Evolutionary conservation across 768 basidiomycete species (phyloP).

Genomic region (Rhizopogon vulgaris): DNA sequence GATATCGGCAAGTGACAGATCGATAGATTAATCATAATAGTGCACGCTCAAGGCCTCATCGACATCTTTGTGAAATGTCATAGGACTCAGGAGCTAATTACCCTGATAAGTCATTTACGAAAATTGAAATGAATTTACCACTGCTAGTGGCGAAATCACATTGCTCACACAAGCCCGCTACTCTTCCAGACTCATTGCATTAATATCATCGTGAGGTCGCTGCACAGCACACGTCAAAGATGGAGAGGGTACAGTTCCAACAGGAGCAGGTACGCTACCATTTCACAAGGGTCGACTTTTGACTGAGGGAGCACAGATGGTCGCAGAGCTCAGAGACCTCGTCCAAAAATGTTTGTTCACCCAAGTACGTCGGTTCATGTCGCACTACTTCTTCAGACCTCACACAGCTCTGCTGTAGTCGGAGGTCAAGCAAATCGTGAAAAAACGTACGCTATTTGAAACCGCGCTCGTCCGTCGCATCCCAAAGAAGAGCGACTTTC

Average conservation of each 20-base stretch:
- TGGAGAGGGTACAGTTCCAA: conserved; percentile 94
- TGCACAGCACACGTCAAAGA: conserved; percentile 21
- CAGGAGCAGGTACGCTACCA: conserved; percentile 68
- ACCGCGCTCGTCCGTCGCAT: conserved; percentile 76
- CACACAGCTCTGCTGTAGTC: conserved; percentile 32
- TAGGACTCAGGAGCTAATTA: neutral
- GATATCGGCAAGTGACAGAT: neutral
- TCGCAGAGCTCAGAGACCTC: conserved; percentile 91
- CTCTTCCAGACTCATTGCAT: neutral
- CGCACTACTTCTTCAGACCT: neutral
- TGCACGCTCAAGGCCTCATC: too few relatives aligned
- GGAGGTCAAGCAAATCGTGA: conserved; percentile 82
- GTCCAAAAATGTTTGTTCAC: conserved; percentile 82
- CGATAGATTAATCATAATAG: neutral
- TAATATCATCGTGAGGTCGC: neutral
- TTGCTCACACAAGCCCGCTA: neutral
- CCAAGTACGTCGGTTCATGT: conserved; percentile 39
- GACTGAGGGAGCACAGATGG: conserved; percentile 50
- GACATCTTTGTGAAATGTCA: too few relatives aligned
- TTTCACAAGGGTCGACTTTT: neutral
- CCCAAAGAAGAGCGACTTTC: conserved; percentile 80
- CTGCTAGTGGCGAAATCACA: neutral
- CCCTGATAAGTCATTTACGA: neutral
- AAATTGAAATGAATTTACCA: too few relatives aligned
- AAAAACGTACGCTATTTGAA: conserved; percentile 79